These are phyloP conservation scores for Chamaecyparis obtusa DNA, from an alignment of 75 land plant genomes.

Conservation along the genomic window DNA sequence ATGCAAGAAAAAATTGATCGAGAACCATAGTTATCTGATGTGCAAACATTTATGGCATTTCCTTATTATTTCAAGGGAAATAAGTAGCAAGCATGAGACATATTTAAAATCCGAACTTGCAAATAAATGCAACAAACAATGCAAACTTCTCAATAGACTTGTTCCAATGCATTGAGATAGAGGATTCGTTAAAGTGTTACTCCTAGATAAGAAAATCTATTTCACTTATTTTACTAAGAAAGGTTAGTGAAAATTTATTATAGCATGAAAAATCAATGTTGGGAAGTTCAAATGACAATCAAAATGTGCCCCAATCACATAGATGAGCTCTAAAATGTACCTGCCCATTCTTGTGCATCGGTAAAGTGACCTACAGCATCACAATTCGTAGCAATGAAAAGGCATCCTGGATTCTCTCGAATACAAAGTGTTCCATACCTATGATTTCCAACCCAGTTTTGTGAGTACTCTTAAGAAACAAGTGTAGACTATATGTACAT, in stretches of 20 bases:
- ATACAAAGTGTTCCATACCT: slow-evolving; percentile 97
- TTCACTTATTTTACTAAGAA: neutral
- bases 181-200: neutral
- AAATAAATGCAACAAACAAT: neutral
- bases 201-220: neutral
- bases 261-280: neutral
- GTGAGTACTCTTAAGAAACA: neutral
- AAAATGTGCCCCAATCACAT: neutral
- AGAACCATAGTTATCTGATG: neutral
- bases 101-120: neutral
- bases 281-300: neutral
- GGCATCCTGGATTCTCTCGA: slow-evolving; percentile 95
- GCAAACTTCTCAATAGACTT: neutral
- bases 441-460: slow-evolving; percentile 1
- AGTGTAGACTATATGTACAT: neutral
- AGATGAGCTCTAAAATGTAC: slow-evolving; percentile 26
- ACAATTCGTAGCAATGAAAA: slow-evolving; percentile 95
- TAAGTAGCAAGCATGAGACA: neutral
- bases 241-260: neutral
- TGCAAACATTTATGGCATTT: neutral
- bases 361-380: slow-evolving; percentile 92
- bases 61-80: neutral
- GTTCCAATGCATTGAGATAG: neutral
- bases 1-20: neutral
- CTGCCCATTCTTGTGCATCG: slow-evolving; percentile 96